phyloP scores from a whole-genome alignment of 768 basidiomycete species.

The Trametes cubensis region DNA sequence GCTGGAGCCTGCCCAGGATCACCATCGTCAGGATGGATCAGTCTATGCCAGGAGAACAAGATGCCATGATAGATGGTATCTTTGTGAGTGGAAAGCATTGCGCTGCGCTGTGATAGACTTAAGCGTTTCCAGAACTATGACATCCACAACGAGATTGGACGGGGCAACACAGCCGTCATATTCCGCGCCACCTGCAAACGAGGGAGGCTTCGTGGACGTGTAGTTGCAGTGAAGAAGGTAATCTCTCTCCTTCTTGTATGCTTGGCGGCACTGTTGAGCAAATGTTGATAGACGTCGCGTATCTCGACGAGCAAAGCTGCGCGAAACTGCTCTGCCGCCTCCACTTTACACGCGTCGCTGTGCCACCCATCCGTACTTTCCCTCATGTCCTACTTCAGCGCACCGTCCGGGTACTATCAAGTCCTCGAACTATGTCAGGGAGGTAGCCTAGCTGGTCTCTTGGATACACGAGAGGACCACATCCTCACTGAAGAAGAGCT shows the following conservation, averaged over 20 bases:
- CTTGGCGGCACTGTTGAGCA: background rate
- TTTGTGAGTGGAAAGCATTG: background rate
- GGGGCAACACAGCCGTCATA: constrained; percentile 33
- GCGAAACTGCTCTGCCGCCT: constrained; percentile 12
- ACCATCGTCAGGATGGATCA: no score
- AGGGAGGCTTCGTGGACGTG: constrained; percentile 47
- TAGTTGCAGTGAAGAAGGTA: constrained; percentile 49
- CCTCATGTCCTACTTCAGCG: constrained; percentile 44
- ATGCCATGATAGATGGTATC: background rate
- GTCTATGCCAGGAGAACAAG: no score
- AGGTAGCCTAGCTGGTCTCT: constrained; percentile 41
- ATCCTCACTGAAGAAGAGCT: constrained; percentile 40
- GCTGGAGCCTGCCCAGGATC: no score
- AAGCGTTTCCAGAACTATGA: constrained; percentile 40
- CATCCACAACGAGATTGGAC: constrained; percentile 39
- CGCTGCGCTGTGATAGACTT: background rate
- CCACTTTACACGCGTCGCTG: constrained; percentile 43
- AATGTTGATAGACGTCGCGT: background rate
- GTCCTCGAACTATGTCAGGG: constrained; percentile 49
- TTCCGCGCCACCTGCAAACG: constrained; percentile 47
- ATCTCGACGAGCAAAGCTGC: background rate
- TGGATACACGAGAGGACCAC: constrained; percentile 30
- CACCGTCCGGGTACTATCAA: constrained; percentile 38
- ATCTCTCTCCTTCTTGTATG: no score
- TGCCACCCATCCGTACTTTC: constrained; percentile 54